Evolutionary conservation across 805 yeast genomes (phyloP), one percentile per base, ranked within the genome.

Genomic region (Myxozyma vanderwaltii): DNA sequence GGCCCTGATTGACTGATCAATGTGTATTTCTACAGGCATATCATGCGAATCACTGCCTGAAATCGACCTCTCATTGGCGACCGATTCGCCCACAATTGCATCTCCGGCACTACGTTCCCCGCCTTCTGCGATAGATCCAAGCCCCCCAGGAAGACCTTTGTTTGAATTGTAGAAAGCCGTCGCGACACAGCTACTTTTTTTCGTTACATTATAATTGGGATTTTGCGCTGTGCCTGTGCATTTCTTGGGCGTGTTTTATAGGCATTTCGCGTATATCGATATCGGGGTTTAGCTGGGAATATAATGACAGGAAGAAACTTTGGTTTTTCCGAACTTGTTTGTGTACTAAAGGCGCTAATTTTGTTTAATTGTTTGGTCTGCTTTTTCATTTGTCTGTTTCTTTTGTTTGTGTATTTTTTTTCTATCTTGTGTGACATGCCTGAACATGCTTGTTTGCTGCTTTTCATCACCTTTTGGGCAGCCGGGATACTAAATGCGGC

Each of bases 31-130:
- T 23, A 15, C 47, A 56, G 59, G 50, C 4, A 45, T 56, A 6
- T 56, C 59, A n/a, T 56, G 59, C 23, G 59, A 56, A 38, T 50
- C 27, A 31, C 19, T 56, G 46, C 43, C 50, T 7, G 29, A 46
- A 17, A 24, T 39, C 27, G 41, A 44, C 19, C n/a, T 29, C 35
- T 21, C 47, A 43, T 46, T 39, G 36, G 54, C 40, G 8, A 51
- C 41, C 15, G 12, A 50, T 10, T 45, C 56, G 10, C 49, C 49
- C 19, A 23, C 24, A 15, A 2, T 44, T 8, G 13, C 23, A n/a
- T n/a, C n/a, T n/a, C n/a, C n/a, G 44, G 52, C 26, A 7, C 41
- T 24, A 4, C 36, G 36, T 19, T 35, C 38, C 10, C 51, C 51
- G 35, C 51, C 26, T 12, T 38, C 51, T 26, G 23, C 36, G 21